These are phyloP conservation scores for Talaromyces liani DNA, from an alignment of 495 filamentous ascomycete species.

Conservation along the genomic window DNA sequence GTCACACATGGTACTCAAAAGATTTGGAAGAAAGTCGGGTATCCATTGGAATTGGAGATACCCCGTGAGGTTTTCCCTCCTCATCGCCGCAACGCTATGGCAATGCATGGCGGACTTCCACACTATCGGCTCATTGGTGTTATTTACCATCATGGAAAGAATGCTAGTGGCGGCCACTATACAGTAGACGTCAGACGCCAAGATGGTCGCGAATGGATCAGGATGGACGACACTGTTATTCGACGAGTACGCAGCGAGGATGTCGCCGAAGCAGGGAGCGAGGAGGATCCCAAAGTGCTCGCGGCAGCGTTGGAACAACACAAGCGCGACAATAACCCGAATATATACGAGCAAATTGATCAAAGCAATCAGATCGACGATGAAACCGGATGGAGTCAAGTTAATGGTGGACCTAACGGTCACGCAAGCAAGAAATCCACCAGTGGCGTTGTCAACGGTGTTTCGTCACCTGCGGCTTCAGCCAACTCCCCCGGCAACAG, in stretches of 20 bases:
- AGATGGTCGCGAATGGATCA: conserved; percentile 90
- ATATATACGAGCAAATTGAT: conserved; percentile 58
- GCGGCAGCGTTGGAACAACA: conserved; percentile 57
- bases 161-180: conserved; percentile 90
- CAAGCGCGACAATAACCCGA: conserved; percentile 50
- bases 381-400: conserved; percentile 80
- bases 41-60: conserved; percentile 89
- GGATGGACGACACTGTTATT: conserved; percentile 89
- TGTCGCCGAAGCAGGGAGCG: conserved; percentile 77
- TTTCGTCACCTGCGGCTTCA: conserved; percentile 37
- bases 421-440: conserved; percentile 55
- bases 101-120: conserved; percentile 57
- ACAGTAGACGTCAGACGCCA: conserved; percentile 93
- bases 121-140: conserved; percentile 84
- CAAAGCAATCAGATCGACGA: conserved; percentile 47
- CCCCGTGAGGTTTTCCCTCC: conserved; percentile 86
- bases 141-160: conserved; percentile 96
- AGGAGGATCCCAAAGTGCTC: conserved; percentile 66
- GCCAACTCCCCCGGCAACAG: conserved; percentile 46
- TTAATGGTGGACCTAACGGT: conserved; percentile 49
- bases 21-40: conserved; percentile 97
- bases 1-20: conserved; percentile 83
- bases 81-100: conserved; percentile 56
- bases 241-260: conserved; percentile 80
- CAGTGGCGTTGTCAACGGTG: conserved; percentile 57